Conservation (phyloP, 2,329 filamentous ascomycete species). For the Chaetomiaceae sp. region DNA sequence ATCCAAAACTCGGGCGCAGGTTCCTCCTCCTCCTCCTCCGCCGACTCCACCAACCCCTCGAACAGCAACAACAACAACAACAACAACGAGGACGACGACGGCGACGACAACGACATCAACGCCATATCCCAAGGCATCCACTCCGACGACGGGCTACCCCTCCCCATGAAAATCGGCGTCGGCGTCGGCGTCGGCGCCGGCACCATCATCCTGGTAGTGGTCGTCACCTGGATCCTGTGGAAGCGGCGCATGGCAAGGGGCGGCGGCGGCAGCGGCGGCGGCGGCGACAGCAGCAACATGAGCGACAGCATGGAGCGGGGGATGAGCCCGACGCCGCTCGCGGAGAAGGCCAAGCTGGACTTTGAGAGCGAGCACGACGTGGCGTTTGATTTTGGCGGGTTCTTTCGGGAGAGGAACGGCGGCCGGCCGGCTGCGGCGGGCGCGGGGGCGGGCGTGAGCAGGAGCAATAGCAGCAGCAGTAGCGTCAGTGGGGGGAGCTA, state of each 20-base stretch:
- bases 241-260: slow-evolving; percentile 21
- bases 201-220: slow-evolving; percentile 3
- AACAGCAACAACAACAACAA: neutral
- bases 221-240: slow-evolving; percentile 18
- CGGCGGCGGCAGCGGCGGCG: neutral
- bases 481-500: neutral
- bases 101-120: neutral
- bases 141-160: slow-evolving; percentile 8
- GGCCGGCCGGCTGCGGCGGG: too few relatives aligned
- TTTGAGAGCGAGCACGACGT: slow-evolving; percentile 25
- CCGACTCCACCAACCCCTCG: neutral
- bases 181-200: slow-evolving; percentile 20
- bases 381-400: slow-evolving; percentile 23
- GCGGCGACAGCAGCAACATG: neutral
- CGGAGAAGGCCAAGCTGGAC: slow-evolving; percentile 23
- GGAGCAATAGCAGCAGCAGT: neutral
- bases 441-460: neutral
- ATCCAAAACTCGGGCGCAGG: neutral
- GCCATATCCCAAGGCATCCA: too few relatives aligned
- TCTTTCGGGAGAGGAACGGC: slow-evolving; percentile 10
- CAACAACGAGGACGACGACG: neutral
- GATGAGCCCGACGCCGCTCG: neutral
- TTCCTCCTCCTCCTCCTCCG: neutral
- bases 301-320: neutral
- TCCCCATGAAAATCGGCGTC: slow-evolving; percentile 24